phyloP scores from a whole-genome alignment of 441 rosid genomes.

The Gossypium aridum region DNA sequence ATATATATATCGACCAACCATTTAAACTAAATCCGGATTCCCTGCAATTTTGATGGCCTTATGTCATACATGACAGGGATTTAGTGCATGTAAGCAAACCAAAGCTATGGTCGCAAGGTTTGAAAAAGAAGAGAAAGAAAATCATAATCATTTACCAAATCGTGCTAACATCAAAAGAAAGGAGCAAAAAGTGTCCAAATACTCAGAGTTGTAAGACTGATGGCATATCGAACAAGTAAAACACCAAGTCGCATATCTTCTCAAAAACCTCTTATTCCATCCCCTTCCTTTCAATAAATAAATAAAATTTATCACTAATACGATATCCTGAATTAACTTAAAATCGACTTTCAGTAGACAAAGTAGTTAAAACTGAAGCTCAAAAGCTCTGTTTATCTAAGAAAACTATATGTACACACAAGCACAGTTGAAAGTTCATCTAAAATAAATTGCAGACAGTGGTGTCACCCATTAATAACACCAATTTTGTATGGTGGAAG shows the following conservation, averaged over 20 bases:
- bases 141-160: neutral
- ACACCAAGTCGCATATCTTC: neutral
- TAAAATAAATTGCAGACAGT: neutral
- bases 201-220: neutral
- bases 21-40: neutral
- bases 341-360: neutral
- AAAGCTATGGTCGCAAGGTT: neutral
- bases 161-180: neutral
- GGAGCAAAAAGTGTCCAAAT: neutral
- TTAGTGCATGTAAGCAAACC: neutral
- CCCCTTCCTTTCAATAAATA: neutral
- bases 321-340: neutral
- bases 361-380: neutral
- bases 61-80: neutral
- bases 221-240: neutral
- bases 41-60: constrained; percentile 29
- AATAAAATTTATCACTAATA: too few species aligned
- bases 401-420: neutral
- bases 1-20: neutral
- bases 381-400: neutral
- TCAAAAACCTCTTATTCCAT: neutral
- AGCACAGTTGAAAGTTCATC: too few species aligned
- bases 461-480: constrained; percentile 24
- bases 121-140: neutral
- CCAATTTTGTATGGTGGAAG: constrained; percentile 34